Evolutionary conservation across 2,329 filamentous ascomycete genomes (phyloP).

Genomic region (Verticillium zaregamsianum): DNA sequence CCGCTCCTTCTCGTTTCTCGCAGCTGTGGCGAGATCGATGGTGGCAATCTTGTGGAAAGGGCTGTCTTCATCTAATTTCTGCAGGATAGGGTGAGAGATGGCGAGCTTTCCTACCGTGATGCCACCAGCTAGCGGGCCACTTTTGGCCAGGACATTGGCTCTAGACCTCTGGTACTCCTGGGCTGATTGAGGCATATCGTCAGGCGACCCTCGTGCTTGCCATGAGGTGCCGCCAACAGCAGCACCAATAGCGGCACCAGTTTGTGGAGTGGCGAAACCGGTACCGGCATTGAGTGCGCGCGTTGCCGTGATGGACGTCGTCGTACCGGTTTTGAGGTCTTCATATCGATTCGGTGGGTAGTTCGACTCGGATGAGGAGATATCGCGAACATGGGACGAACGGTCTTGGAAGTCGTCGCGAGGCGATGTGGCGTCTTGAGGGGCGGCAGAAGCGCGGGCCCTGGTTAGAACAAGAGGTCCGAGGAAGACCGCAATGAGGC

Average conservation of each 20-base stretch:
- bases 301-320: slow-evolving; percentile 27
- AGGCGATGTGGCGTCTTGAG: slow-evolving; percentile 33
- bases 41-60: slow-evolving; percentile 42
- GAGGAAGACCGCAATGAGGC: slow-evolving; percentile 32
- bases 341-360: slow-evolving; percentile 44
- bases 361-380: slow-evolving; percentile 38
- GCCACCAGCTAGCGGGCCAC: slow-evolving; percentile 16
- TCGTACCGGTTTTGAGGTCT: slow-evolving; percentile 40
- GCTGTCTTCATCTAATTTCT: slow-evolving; percentile 27
- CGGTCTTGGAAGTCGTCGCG: slow-evolving; percentile 19
- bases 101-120: slow-evolving; percentile 30
- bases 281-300: slow-evolving; percentile 14
- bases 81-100: slow-evolving; percentile 48
- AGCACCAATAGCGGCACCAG: slow-evolving; percentile 25
- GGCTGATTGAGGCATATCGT: not conserved
- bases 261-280: slow-evolving; percentile 1
- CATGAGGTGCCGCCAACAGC: slow-evolving; percentile 35
- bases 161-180: slow-evolving; percentile 14
- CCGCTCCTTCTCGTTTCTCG: slow-evolving; percentile 39
- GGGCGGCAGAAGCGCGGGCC: slow-evolving; percentile 22
- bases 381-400: slow-evolving; percentile 25
- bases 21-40: slow-evolving; percentile 46
- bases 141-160: slow-evolving; percentile 21
- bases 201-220: slow-evolving; percentile 23
- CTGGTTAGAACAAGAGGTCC: slow-evolving; percentile 26